Evolutionary conservation across 306 rosid genomes (phyloP), one percentile per base, ranked within the genome.

Genomic region (Glycyrrhiza uralensis): DNA sequence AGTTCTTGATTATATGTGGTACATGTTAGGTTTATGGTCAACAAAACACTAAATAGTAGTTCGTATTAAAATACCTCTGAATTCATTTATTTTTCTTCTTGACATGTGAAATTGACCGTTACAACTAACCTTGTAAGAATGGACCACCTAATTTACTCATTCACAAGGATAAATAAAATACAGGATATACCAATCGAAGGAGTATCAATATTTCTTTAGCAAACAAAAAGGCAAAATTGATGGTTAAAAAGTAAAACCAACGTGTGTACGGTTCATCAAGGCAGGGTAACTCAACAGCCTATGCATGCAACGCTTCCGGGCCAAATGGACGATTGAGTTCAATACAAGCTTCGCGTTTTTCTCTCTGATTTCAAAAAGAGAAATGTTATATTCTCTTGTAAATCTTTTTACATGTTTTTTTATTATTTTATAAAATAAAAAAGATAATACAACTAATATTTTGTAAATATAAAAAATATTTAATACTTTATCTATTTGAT

Each of bases 131-230:
- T 71, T 10, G 28, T 2, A 52, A 54, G 56, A 55, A 79, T 54
- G 82, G 82, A 78, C 82, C 82, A 78, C 77, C 36, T 12, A 66
- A 33, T 75, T 44, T 20, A 80, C 60, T 74, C 54, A 41, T 19
- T 56, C 47, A 39, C 29, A 57, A 12, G 13, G 18, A 57, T n/a
- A 3, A 4, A 26, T 33, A 22, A 56, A 28, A 41, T 3, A 39
- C 36, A 26, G 2, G 26, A 26, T 49, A 33, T 35, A 46, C 13
- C 9, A 38, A 59, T 7, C 5, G 5, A 45, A 4, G 44, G 57
- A 11, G 18, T 44, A 41, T 2, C 2, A 32, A 17, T 17, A 4
- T 9, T 26, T n/a, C 6, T 28, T 22, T 11, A 14, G 8, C 14
- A 20, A 14, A 7, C 2, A 11, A 4, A 28, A 13, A 4, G n/a